A percentile compares a stretch with the other conserved stretches of the same genome.
These are phyloP conservation scores for Hirsutella minnesotensis DNA, from an alignment of 2,329 filamentous ascomycete species.

Conservation along the genomic window DNA sequence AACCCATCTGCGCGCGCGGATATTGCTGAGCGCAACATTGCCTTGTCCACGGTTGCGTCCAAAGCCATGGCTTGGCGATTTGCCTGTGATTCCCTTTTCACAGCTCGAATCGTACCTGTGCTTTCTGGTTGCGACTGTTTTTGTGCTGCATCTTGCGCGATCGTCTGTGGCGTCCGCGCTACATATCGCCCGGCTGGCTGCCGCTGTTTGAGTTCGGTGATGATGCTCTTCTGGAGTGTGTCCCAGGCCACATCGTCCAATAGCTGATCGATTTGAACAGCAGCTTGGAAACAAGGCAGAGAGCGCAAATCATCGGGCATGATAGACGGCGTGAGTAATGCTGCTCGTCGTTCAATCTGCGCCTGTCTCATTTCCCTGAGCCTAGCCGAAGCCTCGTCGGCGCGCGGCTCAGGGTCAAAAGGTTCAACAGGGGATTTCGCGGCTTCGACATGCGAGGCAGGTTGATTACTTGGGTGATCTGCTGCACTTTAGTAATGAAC, in stretches of 20 bases:
- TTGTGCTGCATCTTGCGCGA: no score
- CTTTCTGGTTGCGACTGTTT: no score
- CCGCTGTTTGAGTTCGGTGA: conserved; percentile 22
- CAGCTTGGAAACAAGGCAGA: conserved; percentile 63
- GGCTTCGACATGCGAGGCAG: not conserved
- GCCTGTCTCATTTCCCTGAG: conserved; percentile 51
- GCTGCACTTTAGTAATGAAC: no score
- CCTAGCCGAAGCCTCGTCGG: conserved; percentile 49
- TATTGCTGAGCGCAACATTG: conserved; percentile 45
- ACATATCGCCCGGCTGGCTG: no score
- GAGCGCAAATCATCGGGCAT: conserved; percentile 45
- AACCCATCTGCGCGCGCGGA: conserved; percentile 57
- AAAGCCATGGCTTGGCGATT: no score
- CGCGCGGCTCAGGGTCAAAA: conserved; percentile 31
- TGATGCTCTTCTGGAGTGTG: conserved; percentile 52
- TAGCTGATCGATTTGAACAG: conserved; percentile 55
- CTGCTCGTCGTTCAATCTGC: conserved; percentile 62
- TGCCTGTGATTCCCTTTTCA: no score
- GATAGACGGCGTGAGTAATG: conserved; percentile 54
- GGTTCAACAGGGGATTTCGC: conserved; percentile 6
- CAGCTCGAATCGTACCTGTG: no score
- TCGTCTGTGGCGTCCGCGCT: no score
- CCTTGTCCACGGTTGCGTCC: no score
- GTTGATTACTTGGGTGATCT: not conserved
- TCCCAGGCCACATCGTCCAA: conserved; percentile 61